Evolutionary conservation across 208 protist species (phyloP).

Genomic region (Acanthamoeba triangularis): DNA sequence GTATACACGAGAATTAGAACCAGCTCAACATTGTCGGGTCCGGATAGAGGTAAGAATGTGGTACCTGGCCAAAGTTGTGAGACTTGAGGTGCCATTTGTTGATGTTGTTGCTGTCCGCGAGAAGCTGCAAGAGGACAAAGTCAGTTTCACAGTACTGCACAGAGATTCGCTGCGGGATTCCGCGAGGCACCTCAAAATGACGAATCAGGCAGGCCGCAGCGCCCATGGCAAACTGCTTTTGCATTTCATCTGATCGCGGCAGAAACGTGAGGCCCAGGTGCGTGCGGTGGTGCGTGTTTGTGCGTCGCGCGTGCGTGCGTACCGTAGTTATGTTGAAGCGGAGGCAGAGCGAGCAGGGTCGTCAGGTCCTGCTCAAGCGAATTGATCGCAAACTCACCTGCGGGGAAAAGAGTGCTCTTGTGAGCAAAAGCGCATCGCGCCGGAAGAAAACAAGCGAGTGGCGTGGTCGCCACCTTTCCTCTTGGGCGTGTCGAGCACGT

Average conservation of each 20-base stretch:
- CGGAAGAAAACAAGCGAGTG: not conserved
- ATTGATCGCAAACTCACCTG: not conserved
- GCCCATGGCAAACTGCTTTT: slow-evolving; percentile 76
- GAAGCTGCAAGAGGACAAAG: not conserved
- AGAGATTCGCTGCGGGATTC: not conserved
- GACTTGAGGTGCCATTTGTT: slow-evolving; percentile 81
- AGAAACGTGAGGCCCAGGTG: not conserved
- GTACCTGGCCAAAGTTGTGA: slow-evolving; percentile 77
- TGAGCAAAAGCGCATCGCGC: not conserved
- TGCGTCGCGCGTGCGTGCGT: not conserved
- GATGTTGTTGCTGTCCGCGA: slow-evolving; percentile 68
- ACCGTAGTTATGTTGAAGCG: slow-evolving; percentile 71
- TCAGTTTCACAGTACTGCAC: not conserved
- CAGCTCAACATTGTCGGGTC: too few species aligned
- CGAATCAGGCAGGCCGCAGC: slow-evolving; percentile 77
- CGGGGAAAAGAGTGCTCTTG: not conserved
- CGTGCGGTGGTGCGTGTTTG: not conserved
- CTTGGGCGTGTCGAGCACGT: slow-evolving; percentile 65
- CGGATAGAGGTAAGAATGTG: not conserved
- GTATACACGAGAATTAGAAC: too few species aligned
- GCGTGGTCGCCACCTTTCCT: not conserved
- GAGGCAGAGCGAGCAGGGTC: slow-evolving; percentile 40
- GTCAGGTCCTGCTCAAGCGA: slow-evolving; percentile 80
- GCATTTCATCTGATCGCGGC: slow-evolving; percentile 60
- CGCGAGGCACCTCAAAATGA: slow-evolving; percentile 77